Conservation (phyloP, 2,329 filamentous ascomycete genomes). For the Aphanoascus verrucosus region DNA sequence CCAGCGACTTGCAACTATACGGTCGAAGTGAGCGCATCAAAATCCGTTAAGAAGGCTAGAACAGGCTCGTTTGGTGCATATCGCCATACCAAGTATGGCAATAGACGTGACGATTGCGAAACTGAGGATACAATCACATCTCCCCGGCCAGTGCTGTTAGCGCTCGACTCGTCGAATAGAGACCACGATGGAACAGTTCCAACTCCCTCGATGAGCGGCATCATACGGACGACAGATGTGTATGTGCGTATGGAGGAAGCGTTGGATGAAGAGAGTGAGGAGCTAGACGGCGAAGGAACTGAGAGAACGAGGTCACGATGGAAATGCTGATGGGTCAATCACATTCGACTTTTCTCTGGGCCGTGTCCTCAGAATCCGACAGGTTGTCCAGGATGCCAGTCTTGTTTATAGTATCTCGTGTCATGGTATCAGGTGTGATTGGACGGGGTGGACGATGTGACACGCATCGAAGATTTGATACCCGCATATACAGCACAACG, state of each 20-base stretch:
- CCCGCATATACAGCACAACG: too few relatives aligned
- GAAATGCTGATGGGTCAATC: background rate
- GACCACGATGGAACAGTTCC: background rate
- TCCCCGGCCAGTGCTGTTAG: background rate
- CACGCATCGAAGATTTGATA: too few relatives aligned
- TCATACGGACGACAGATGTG: constrained; percentile 18
- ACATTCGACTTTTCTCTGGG: background rate
- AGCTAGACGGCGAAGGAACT: background rate
- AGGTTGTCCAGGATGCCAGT: too few relatives aligned
- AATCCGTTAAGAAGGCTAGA: background rate
- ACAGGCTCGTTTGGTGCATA: background rate
- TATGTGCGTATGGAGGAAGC: constrained; percentile 15
- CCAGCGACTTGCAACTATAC: constrained; percentile 12
- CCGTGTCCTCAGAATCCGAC: too few relatives aligned
- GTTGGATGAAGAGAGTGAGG: background rate
- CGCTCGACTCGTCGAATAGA: background rate
- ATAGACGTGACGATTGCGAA: background rate
- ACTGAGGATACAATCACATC: background rate
- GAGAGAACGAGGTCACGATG: constrained; percentile 6
- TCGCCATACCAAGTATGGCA: background rate
- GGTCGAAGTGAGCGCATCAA: constrained; percentile 15
- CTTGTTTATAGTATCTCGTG: background rate
- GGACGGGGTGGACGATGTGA: too few relatives aligned
- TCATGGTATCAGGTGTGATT: background rate
- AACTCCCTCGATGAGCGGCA: background rate